These are phyloP conservation scores for Talinum fruticosum DNA, from an alignment of 148 eudicot species.

Conservation along the genomic window DNA sequence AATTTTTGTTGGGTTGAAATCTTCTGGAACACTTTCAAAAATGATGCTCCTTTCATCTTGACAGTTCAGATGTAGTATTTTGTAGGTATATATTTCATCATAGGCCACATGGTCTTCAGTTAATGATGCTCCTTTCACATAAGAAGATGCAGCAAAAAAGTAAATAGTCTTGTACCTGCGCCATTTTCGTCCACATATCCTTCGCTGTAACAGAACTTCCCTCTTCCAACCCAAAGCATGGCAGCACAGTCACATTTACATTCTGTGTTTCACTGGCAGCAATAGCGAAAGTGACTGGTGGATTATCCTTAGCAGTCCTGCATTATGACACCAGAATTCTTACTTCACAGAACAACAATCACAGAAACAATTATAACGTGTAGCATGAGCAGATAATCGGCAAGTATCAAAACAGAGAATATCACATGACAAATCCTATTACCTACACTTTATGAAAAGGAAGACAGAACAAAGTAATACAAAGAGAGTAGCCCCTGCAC, in stretches of 20 bases:
- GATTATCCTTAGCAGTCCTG: slow-evolving; percentile 89
- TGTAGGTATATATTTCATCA: background rate
- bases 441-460: background rate
- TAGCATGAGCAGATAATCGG: background rate
- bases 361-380: background rate
- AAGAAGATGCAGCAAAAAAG: background rate
- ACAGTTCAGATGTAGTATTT: background rate
- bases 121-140: background rate
- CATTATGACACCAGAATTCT: slow-evolving; percentile 20
- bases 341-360: slow-evolving; percentile 19
- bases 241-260: slow-evolving; percentile 88
- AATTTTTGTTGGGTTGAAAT: no score
- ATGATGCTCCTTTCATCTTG: background rate
- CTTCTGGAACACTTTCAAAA: no score
- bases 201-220: slow-evolving; percentile 80
- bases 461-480: background rate
- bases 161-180: slow-evolving; percentile 42
- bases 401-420: background rate
- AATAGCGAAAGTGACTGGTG: slow-evolving; percentile 90
- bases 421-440: background rate
- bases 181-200: slow-evolving; percentile 93
- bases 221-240: slow-evolving; percentile 81
- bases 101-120: background rate
- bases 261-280: slow-evolving; percentile 98
- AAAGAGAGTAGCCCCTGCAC: background rate